Percentiles rank a stretch among this genome's conserved stretches.
phyloP scores from a whole-genome alignment of 208 protist species.

The Wallacemonas sp. region DNA sequence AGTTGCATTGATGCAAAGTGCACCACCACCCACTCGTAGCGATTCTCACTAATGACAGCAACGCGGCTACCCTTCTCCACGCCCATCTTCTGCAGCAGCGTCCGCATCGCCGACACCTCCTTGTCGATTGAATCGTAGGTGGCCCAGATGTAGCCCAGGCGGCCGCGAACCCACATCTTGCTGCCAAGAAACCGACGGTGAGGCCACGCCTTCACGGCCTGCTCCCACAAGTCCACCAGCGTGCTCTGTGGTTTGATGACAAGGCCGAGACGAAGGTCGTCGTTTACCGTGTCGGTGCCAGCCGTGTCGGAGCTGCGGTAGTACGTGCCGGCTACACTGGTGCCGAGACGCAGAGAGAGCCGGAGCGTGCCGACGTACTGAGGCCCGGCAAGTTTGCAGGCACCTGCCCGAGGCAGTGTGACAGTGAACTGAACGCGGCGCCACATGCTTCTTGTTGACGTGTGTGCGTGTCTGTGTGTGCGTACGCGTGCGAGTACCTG shows the following conservation, averaged over 20 bases:
- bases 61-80: constrained; percentile 83
- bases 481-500: neutral
- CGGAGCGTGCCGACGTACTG: constrained; percentile 12
- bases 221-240: constrained; percentile 85
- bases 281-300: constrained; percentile 58
- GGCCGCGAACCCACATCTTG: constrained; percentile 90
- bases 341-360: constrained; percentile 47
- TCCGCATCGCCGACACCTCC: constrained; percentile 83
- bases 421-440: neutral
- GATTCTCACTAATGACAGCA: constrained; percentile 90
- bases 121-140: constrained; percentile 88
- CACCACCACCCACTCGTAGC: constrained; percentile 92
- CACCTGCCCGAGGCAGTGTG: neutral
- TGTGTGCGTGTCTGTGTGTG: neutral
- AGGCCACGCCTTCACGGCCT: constrained; percentile 83
- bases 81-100: constrained; percentile 79
- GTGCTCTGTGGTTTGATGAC: constrained; percentile 90
- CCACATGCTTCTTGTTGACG: constrained; percentile 17
- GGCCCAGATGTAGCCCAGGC: constrained; percentile 88
- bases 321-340: constrained; percentile 78
- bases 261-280: constrained; percentile 74
- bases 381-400: constrained; percentile 15
- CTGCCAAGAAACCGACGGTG: constrained; percentile 80
- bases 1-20: constrained; percentile 89
- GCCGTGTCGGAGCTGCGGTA: constrained; percentile 79